Evolutionary conservation across 2,329 filamentous ascomycete species (phyloP), one percentile per base, ranked within the genome.

Genomic region (Sporothrix curviconia): DNA sequence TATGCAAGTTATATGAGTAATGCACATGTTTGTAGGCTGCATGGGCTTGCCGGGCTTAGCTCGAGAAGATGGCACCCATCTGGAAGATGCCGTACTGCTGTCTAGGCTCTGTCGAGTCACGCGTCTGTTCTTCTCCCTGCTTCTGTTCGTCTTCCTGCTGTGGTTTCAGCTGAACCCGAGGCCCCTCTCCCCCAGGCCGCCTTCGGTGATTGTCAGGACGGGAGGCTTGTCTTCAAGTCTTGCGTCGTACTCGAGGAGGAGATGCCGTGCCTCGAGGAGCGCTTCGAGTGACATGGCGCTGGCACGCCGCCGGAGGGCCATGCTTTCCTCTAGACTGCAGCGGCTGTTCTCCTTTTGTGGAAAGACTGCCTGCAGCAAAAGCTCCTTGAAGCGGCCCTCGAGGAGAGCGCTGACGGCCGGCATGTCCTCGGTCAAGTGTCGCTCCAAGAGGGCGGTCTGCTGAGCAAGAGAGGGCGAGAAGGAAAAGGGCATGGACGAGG

Each of bases 391-490:
- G 3, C 39, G 49, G 42, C 15, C 34, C 37, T 62, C 60, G 15
- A 61, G 51, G 11, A 57, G 37, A 9, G 24, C 24, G 19, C 36
- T 40, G 36, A 61, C 59, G 17, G 54, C 50, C 2, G 57, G 47
- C 39, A 53, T 57, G 25, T 63, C 62, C 3, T 57, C 59, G 22
- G 14, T 14, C 19, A 60, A 17, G 49, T 54, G 55, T 4, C 49
- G 61, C 32, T 60, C 57, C 8, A 63, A 47, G 22, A 57, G 46
- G 11, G 34, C 12, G 1, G 43, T 52, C 32, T 59, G 47, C 24
- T 52, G 32, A 12, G 36, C 19, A 14, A 49, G 42, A 1, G 53
- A 30, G 7, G 49, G 49, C 2, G 49, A 51, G 24, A 51, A 22
- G 15, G 49, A 51, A 4, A 51, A 39, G 5, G 49, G 42, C 7